phyloP scores from a whole-genome alignment of 2,329 filamentous ascomycete species.

The Diaporthe longicolla region DNA sequence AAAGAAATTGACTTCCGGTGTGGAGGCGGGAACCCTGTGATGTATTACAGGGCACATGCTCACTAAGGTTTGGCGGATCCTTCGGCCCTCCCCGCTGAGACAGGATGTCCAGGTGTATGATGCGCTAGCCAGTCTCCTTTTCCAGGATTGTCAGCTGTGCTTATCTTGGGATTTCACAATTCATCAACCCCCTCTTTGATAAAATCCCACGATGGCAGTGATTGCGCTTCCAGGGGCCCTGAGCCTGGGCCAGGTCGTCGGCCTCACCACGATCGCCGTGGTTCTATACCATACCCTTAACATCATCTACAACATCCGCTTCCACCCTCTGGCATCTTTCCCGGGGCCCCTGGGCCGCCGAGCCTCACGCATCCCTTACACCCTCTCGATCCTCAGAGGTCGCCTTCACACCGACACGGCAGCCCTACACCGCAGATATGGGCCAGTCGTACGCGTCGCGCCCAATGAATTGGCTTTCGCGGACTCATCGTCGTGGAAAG shows the following conservation, averaged over 20 bases:
- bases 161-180: not conserved
- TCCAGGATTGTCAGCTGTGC: not conserved
- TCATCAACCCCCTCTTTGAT: not conserved
- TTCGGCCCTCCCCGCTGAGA: not conserved
- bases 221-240: not conserved
- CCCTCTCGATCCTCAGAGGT: conserved; percentile 6
- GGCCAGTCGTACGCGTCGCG: conserved; percentile 13
- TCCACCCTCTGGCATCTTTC: conserved; percentile 9
- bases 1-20: not conserved
- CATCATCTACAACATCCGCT: conserved; percentile 14
- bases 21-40: not conserved
- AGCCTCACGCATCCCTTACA: conserved; percentile 20
- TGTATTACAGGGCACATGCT: not conserved
- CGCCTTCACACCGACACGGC: conserved; percentile 23
- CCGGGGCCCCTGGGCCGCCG: not conserved
- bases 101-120: not conserved
- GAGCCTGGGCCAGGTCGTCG: not conserved
- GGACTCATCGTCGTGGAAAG: conserved; percentile 22
- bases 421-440: conserved; percentile 20
- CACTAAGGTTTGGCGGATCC: conserved; percentile 9
- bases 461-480: conserved; percentile 25
- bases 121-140: not conserved
- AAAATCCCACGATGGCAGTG: not conserved
- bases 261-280: not conserved
- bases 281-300: not conserved